Evolutionary conservation across 768 basidiomycete species (phyloP), one percentile per base, ranked within the genome.

Genomic region (Collybia sordida): DNA sequence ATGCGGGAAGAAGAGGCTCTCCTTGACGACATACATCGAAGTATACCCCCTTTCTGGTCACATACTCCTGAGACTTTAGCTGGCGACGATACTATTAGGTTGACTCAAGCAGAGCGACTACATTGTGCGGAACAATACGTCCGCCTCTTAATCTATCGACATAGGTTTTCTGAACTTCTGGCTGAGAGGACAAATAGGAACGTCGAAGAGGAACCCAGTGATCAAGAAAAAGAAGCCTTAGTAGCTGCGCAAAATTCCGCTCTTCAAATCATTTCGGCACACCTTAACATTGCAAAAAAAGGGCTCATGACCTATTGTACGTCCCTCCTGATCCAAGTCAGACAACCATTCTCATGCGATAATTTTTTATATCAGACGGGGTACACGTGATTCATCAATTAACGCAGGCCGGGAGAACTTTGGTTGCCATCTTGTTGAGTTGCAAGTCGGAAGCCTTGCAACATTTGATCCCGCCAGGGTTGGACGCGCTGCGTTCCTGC

Each of bases 371-470:
- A 23, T 3, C 60, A 94, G 92, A 93, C 66, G 93, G 93, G 2
- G 93, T 96, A 1, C 93, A 95, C 64, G 93, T 95, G 52, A 96
- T 97, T 40, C 93, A 97, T 63, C 94, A 97, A 65, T 73, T 96
- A 51, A 95, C 93, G 3, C 93, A 95, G 62, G 93, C 93, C 19
- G 94, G 94, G 6, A 82, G 94, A 43, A 94, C 94, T 2, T 76
- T 97, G 15, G 82, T 96, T 47, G 91, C 92, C 12, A 82, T 95
- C 52, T 75, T 96, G 21, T 75, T 96, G 44, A 91, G 91, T 64
- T 93, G 92, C 71, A 90, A 92, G 61, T 81, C 82, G n/a, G 88
- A 90, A 45, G 74, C 75, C 9, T 65, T 93, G 45, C 83, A 90
- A 52, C 81, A 83, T 35, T 64, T 95, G 56, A 90, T 93, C 45